Base-by-base conservation (phyloP, 2,329 filamentous ascomycete species). In the Xylaria sp. region DNA sequence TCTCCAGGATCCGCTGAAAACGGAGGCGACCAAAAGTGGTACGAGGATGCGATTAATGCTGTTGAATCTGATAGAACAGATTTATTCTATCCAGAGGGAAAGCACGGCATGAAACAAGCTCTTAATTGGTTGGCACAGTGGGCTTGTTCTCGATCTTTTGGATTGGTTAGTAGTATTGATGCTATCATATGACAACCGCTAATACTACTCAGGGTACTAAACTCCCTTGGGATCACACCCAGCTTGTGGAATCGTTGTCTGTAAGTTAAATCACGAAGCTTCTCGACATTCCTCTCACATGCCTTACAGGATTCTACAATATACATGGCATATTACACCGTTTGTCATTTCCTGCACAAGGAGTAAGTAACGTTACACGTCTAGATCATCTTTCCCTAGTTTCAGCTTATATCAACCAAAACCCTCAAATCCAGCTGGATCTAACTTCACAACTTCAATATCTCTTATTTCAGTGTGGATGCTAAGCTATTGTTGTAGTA, bases 121-220 rank as follows among this genome's bases (percentile, higher is more conserved):
- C 85, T 99, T 51, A 90, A 91, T 79, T 99, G 96, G 67, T 64
- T 99, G 70, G 93, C 93, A 79, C 93, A 96, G 79, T 99, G 96
- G 96, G 95, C 96, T 50, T 98, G 94, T 78, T 93, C 93, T 59
- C 88, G 96, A 79, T 93, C 92, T 8, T 99, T 94, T 75, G 96
- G 96, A 78, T 87, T 98, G 56, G 68, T 67, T 30, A 57, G 60
- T 17, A 53, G 8, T n/a, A 2, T 67, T 45, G 19, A 36, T 21
- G 11, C 14, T 32, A 14, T 45, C 4, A 19, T 34, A 42, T 30
- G 14, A 19, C 14, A 39, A 53, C 17, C 62, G 27, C 56, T 69
- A 58, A 69, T 61, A n/a, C 21, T 42, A 12, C 4, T 1, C 9
- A 64, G 64, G 96, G 96, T 55, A 96, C 95, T 4, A 96, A 94